Evolutionary conservation across 768 basidiomycete species (phyloP), one percentile per base, ranked within the genome.

Genomic region (Butyriboletus loyo): DNA sequence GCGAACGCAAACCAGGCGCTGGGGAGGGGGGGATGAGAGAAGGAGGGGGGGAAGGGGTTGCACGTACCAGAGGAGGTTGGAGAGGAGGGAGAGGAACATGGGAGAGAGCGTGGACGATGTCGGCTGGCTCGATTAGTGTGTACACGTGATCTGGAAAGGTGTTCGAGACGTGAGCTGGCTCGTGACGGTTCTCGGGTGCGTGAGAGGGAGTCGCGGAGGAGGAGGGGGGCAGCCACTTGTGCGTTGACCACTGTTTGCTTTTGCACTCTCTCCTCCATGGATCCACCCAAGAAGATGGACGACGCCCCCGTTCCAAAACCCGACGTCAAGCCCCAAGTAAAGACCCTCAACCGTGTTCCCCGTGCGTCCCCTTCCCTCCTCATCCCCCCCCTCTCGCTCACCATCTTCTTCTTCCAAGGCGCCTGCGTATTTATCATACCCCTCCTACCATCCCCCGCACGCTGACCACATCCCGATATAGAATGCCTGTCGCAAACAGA

Each of bases 401-500:
- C 52, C 21, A 17, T 30, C 15, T 22, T 53, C 51, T 32, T 41
- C 63, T n/a, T 10, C 14, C 21, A 63, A 92, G 90, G 90, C 65
- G 90, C 90, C 50, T 92, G 90, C 63, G 90, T 92, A 70, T 71
- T 82, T 76, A 5, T 25, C 19, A 14, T 38, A 21, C 49, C 52
- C 46, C 45, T 7, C 48, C 50, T 54, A 22, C 61, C 59, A 45
- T 53, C 43, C 28, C 53, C 42, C 49, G 2, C 38, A 1, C 8
- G 54, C 56, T 64, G 59, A 69, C 57, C 49, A 42, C 37, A 27
- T 55, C 28, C 45, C 39, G 38, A 47, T 37, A 37, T 67, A 94
- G 92, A 95, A 95, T 84, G 90, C 92, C 17, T 96, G 94, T 71
- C 78, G 94, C 61, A 90, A 92, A 65, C 93, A 95, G 77, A 97